phyloP scores from a whole-genome alignment of 2,329 filamentous ascomycete species.

The Rutstroemia sp. region DNA sequence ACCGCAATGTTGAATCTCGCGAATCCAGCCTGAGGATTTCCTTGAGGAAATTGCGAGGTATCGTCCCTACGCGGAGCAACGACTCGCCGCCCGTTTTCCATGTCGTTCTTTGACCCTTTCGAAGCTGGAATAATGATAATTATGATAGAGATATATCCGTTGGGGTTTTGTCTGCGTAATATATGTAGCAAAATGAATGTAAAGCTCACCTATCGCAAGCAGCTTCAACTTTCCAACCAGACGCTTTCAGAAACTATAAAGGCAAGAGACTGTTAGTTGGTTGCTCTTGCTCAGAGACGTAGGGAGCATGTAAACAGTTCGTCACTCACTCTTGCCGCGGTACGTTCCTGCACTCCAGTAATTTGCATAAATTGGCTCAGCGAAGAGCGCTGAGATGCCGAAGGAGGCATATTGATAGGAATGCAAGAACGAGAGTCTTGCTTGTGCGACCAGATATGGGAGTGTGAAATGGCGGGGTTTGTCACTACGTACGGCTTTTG shows the following conservation, averaged over 20 bases:
- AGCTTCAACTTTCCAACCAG: constrained; percentile 32
- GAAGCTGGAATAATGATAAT: neutral
- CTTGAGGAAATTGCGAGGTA: too few species aligned
- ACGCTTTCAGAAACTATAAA: constrained; percentile 30
- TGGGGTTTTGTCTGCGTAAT: neutral
- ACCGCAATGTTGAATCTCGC: too few species aligned
- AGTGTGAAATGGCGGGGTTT: constrained; percentile 1
- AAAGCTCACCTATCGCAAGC: constrained; percentile 33
- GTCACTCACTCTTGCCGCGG: constrained; percentile 24
- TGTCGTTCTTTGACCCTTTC: neutral
- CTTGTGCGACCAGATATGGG: too few species aligned
- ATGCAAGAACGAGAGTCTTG: neutral
- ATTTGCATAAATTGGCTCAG: constrained; percentile 27
- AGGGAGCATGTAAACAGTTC: constrained; percentile 1
- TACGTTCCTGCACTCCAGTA: constrained; percentile 27
- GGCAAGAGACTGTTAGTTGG: constrained; percentile 16
- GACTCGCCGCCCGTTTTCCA: neutral
- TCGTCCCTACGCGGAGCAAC: too few species aligned
- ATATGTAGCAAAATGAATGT: constrained; percentile 1
- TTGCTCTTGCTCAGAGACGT: constrained; percentile 4
- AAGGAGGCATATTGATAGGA: constrained; percentile 26
- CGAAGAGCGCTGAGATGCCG: constrained; percentile 18
- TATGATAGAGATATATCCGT: neutral
- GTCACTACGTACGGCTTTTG: neutral
- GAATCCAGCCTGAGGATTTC: too few species aligned